Base-by-base conservation (phyloP, 1,139 yeast species). In the Suhomyces kunorum region DNA sequence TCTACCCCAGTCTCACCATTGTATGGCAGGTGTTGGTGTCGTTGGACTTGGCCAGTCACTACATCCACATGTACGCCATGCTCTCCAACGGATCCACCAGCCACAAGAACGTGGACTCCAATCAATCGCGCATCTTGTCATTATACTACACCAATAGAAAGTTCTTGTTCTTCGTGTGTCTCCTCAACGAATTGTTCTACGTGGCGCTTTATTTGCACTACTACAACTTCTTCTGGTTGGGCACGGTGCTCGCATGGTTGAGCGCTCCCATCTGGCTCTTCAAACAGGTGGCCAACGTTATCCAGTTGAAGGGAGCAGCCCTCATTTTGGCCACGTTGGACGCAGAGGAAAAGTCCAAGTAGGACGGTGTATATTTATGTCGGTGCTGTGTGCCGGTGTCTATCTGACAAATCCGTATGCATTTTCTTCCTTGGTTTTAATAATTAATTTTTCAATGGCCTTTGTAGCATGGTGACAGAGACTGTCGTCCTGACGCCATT, bases 61-160 rank as follows among this genome's bases (percentile, higher is more conserved):
- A 94, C 68, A 87, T 94, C 86, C 98, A 94, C 71, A 92, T 94
- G 98, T 90, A 90, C 63, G 96, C 98, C 39, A 87, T 88, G 72
- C 69, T 90, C 54, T 76, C 83, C 38, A 72, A 81, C 34, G 98
- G 98, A 11, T 81, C 87, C 8, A 58, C 78, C 12, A 81, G 90
- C 30, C 99, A 94, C 68, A 94, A 94, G 70, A 79, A 81, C 51
- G 87, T 94, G 43, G 87, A 82, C 47, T 71, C 78, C 51, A 80
- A 81, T 50, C 81, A 86, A 37, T 80, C 83, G 47, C 78, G 80
- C 72, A 73, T 92, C 42, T 74, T 94, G 58, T 78, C 83, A 50
- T 74, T 90, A 49, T 94, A 94, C 71, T 94, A 94, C 67, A 87
- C 89, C 46, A 85, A 87, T 70, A 79, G 89, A 55, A 78, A 63